Percentiles rank a stretch among this genome's conserved stretches.
Evolutionary conservation across 306 rosid species (phyloP).

Genomic region (barrel medic (Medicago truncatula)): DNA sequence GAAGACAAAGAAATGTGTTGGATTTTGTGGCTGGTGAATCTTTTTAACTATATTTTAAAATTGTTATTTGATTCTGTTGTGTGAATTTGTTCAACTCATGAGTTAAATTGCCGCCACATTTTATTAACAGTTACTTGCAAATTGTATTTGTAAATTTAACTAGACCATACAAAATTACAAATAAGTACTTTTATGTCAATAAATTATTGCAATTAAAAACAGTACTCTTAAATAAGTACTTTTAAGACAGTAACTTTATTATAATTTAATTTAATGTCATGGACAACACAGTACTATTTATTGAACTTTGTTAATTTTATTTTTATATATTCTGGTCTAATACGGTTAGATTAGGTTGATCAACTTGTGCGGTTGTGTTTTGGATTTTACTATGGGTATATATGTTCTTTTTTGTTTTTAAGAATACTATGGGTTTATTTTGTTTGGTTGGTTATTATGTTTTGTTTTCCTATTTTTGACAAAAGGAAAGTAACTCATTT

Average conservation of each 20-base stretch:
- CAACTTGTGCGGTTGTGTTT: neutral
- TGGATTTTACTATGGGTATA: neutral
- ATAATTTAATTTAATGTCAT: neutral
- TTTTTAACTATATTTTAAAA: neutral
- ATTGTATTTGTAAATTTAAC: neutral
- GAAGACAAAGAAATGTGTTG: conserved; percentile 47
- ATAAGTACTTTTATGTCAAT: neutral
- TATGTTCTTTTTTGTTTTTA: neutral
- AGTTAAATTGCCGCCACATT: conserved; percentile 37
- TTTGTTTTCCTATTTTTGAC: neutral
- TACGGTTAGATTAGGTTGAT: neutral
- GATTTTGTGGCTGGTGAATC: conserved; percentile 45
- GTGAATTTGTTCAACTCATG: conserved; percentile 9
- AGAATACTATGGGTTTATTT: neutral
- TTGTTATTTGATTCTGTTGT: conserved; percentile 6
- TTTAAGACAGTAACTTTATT: neutral
- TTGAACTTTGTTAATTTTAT: neutral
- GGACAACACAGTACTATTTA: conserved; percentile 18
- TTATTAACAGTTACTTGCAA: conserved; percentile 26
- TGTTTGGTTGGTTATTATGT: conserved; percentile 19
- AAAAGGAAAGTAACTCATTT: too few species aligned
- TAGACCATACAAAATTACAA: neutral
- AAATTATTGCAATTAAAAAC: neutral
- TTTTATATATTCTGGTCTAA: neutral
- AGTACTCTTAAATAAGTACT: neutral